phyloP scores from a whole-genome alignment of 139 green algal species.

The Micractinium conductrix region DNA sequence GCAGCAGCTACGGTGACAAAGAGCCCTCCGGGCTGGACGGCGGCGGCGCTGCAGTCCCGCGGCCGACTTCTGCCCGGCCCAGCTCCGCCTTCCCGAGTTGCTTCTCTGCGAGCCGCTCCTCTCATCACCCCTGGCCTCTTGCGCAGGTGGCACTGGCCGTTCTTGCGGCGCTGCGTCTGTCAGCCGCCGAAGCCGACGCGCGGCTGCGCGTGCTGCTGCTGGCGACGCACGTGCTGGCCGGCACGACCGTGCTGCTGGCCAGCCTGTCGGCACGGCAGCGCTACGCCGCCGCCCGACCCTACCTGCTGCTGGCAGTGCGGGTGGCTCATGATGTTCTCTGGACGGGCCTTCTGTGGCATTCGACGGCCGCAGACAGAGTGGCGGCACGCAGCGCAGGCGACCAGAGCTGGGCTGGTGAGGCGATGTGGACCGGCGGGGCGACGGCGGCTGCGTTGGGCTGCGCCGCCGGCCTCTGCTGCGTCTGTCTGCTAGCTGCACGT shows the following conservation, averaged over 20 bases:
- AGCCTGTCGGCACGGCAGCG: neutral
- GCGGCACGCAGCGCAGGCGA: too few relatives aligned
- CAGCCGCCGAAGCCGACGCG: neutral
- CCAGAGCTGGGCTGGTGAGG: too few relatives aligned
- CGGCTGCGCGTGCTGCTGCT: constrained; percentile 2
- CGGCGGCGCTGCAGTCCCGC: neutral
- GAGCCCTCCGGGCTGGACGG: too few relatives aligned
- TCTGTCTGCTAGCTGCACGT: too few relatives aligned
- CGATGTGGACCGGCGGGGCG: too few relatives aligned
- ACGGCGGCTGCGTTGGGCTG: too few relatives aligned
- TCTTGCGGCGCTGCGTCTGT: neutral
- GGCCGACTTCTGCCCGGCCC: neutral
- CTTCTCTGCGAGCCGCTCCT: too few relatives aligned
- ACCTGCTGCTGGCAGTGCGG: neutral
- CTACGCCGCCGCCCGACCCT: neutral
- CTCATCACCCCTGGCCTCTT: neutral
- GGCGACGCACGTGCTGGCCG: neutral
- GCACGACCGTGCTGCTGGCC: neutral
- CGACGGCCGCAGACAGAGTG: too few relatives aligned
- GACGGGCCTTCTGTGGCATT: too few relatives aligned
- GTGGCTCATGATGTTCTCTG: neutral
- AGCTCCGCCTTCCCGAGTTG: too few relatives aligned
- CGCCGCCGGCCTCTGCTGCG: too few relatives aligned
- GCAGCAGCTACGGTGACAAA: too few relatives aligned
- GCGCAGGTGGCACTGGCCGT: neutral